Evolutionary conservation across 2,329 filamentous ascomycete species (phyloP), one percentile per base, ranked within the genome.

Genomic region (Penicillium verrucosum): DNA sequence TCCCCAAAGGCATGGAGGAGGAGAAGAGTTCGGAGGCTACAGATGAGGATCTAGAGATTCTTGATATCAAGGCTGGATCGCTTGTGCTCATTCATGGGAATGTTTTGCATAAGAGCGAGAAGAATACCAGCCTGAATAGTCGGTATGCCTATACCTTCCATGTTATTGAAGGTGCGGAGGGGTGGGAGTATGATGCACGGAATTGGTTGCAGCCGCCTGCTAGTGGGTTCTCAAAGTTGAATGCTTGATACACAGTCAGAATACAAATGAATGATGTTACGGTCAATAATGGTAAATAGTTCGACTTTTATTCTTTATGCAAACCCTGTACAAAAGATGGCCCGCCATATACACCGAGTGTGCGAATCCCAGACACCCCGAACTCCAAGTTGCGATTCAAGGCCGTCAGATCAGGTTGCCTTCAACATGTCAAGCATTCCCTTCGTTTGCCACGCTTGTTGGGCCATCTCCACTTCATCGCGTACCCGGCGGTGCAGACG

Each of bases 141-240:
- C 82, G 93, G 63, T 95, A 94, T 71, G 96, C 97, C 52, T 99
- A 97, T 75, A 97, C 94, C 0, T 99, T 97, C 73, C 94, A 99
- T 78, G 85, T 96, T 56, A 97, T 97, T 68, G 94, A 97, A 77
- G 89, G 89, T 0, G 83, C 88, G 21, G 79, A 86, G 42, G 79
- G 74, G 12, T 77, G 74, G 73, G 65, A 78, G 53, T 99, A 97
- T 73, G 94, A 97, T 75, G 82, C 83, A 75, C 82, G 82, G 75
- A 99, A 99, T 75, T 97, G 94, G 94, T 75, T 99, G 73, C 93
- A 97, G 78, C 91, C 92, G 56, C 88, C 91, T 0, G 78, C 81
- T 40, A 83, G 82, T 54, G 92, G 84, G 41, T 97, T 99, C 70
- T 92, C 89, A 7, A 88, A 77, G 70, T 69, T 92, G 60, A 21